Conservation (phyloP, 2,329 filamentous ascomycete genomes). For the Paecilomyces sp. region DNA sequence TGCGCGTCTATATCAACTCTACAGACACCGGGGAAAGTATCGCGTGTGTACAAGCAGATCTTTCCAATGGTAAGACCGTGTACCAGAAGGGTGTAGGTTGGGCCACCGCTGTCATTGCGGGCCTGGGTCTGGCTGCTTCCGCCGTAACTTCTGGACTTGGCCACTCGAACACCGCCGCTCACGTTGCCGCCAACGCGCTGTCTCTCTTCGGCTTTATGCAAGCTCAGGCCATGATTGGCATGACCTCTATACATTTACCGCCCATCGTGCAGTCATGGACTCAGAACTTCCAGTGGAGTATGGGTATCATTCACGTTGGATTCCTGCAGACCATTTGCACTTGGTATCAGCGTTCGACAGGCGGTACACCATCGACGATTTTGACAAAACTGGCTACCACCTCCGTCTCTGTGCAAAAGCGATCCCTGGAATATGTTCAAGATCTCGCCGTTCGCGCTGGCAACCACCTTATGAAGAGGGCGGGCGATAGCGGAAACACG, state of each 20-base stretch:
- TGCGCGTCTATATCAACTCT: constrained; percentile 73
- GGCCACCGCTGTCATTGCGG: constrained; percentile 81
- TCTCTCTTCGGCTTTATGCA: constrained; percentile 96
- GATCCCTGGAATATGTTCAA: constrained; percentile 39
- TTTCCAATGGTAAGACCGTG: constrained; percentile 90
- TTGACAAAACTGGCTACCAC: constrained; percentile 66
- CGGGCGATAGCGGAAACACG: constrained; percentile 45
- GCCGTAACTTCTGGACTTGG: constrained; percentile 84
- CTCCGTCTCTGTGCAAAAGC: constrained; percentile 78
- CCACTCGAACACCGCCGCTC: constrained; percentile 87
- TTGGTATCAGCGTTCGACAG: constrained; percentile 93
- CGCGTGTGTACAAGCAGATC: constrained; percentile 77
- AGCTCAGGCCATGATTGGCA: constrained; percentile 82
- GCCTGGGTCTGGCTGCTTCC: constrained; percentile 73
- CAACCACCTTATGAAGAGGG: constrained; percentile 48
- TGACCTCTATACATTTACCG: constrained; percentile 72
- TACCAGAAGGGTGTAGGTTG: constrained; percentile 83
- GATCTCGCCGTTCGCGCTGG: constrained; percentile 19
- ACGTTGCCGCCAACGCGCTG: constrained; percentile 86
- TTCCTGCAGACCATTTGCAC: constrained; percentile 86
- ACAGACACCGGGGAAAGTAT: constrained; percentile 57
- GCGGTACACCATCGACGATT: constrained; percentile 72
- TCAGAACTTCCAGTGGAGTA: constrained; percentile 96
- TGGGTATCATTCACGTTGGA: constrained; percentile 84
- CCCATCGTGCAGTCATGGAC: constrained; percentile 90